Percentiles rank a stretch among this genome's conserved stretches.
These are phyloP conservation scores for Colletotrichum euphorbiae DNA, from an alignment of 2,329 filamentous ascomycete genomes.

Conservation along the genomic window DNA sequence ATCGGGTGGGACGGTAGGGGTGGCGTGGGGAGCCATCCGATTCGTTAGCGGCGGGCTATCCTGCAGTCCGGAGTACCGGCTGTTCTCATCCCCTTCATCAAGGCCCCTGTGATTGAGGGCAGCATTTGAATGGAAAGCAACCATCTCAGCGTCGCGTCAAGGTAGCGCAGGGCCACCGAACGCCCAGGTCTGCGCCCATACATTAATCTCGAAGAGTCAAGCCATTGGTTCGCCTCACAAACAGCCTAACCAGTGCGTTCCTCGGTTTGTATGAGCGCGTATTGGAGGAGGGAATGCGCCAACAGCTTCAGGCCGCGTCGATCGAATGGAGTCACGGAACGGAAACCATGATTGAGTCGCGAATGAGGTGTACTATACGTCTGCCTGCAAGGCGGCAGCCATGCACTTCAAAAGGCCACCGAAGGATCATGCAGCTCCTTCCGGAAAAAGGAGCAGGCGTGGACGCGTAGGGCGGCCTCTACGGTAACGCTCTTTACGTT, in stretches of 20 bases:
- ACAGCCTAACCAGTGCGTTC: background rate
- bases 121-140: background rate
- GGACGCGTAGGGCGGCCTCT: background rate
- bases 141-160: background rate
- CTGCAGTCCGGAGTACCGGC: too few species aligned
- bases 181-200: background rate
- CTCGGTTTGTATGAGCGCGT: background rate
- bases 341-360: background rate
- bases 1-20: too few species aligned
- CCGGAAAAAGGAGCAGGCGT: slow-evolving; percentile 46
- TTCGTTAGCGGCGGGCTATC: too few species aligned
- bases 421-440: slow-evolving; percentile 49
- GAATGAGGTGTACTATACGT: background rate
- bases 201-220: background rate
- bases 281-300: background rate
- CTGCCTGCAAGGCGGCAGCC: slow-evolving; percentile 46
- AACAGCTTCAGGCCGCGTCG: background rate
- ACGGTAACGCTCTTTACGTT: slow-evolving; percentile 52
- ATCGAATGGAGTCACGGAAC: background rate
- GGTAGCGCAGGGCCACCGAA: background rate
- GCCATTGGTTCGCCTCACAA: background rate
- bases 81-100: too few species aligned
- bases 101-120: too few species aligned
- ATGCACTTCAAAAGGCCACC: slow-evolving; percentile 47
- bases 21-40: too few species aligned